phyloP scores from a whole-genome alignment of 139 green algal species.

The Micractinium conductrix region DNA sequence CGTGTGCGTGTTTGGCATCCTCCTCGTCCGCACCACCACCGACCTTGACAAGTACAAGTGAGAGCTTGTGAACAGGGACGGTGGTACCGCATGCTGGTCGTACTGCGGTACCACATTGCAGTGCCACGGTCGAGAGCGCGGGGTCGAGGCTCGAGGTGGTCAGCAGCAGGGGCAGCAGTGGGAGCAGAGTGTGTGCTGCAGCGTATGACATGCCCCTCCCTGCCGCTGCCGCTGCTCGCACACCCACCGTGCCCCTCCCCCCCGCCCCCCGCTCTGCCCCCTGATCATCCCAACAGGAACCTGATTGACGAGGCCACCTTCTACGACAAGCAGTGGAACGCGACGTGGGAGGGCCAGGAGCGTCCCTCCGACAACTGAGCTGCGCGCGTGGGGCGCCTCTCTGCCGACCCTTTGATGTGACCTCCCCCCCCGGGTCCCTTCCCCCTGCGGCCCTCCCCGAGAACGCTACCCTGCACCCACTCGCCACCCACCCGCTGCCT shows the following conservation, averaged over 20 bases:
- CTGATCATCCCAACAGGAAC: too few species aligned
- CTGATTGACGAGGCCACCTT: constrained; percentile 94
- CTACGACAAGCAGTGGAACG: constrained; percentile 81
- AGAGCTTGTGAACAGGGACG: constrained; percentile 83
- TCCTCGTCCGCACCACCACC: constrained; percentile 69
- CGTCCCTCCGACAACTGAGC: constrained; percentile 22
- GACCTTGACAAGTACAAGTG: constrained; percentile 85
- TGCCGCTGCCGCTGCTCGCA: too few species aligned
- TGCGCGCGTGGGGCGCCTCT: background rate
- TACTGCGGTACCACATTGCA: background rate
- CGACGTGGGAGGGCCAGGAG: constrained; percentile 38
- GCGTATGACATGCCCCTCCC: too few species aligned
- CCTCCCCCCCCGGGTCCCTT: background rate
- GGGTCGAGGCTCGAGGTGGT: too few species aligned
- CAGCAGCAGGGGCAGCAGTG: too few species aligned
- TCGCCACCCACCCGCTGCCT: background rate
- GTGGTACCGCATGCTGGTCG: too few species aligned
- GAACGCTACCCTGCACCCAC: background rate
- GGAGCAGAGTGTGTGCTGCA: too few species aligned
- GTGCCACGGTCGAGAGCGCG: too few species aligned
- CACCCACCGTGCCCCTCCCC: too few species aligned
- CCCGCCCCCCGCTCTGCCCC: background rate
- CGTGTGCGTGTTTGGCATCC: constrained; percentile 80
- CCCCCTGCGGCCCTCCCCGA: background rate
- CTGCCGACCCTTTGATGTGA: background rate